Evolutionary conservation across 2,329 filamentous ascomycete species (phyloP).

Genomic region (Arthrobotrys sphaeroides): DNA sequence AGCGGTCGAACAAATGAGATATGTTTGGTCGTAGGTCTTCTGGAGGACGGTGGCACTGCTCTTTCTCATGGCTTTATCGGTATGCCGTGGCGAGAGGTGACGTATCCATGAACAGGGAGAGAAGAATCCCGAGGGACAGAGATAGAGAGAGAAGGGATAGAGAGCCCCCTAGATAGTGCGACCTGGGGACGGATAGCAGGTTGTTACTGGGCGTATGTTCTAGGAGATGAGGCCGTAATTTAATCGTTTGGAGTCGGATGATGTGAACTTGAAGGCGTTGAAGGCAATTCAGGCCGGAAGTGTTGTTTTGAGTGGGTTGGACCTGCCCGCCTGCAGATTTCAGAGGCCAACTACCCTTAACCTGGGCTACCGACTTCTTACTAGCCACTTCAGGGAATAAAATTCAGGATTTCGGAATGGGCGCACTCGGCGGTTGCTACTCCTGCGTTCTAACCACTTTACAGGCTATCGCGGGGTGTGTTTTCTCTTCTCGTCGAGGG

Average conservation of each 20-base stretch:
- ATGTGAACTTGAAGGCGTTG: not conserved
- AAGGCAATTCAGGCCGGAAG: not conserved
- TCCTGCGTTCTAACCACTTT: not conserved
- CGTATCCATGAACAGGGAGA: constrained; percentile 25
- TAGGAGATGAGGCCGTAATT: not conserved
- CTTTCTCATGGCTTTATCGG: constrained; percentile 64
- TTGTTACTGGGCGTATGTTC: not conserved
- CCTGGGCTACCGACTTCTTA: no score
- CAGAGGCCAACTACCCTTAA: not conserved
- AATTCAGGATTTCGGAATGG: not conserved
- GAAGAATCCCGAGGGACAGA: not conserved
- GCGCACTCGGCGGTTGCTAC: not conserved
- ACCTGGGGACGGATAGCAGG: not conserved
- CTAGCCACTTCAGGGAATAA: not conserved
- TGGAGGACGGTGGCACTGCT: constrained; percentile 76
- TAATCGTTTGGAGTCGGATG: not conserved
- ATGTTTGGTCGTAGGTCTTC: constrained; percentile 97
- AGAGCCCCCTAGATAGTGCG: not conserved
- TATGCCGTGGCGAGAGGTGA: not conserved
- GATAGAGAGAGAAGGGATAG: not conserved
- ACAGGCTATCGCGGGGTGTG: not conserved
- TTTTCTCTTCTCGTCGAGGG: not conserved
- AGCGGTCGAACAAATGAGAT: constrained; percentile 91
- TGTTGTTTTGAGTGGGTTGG: constrained; percentile 50
- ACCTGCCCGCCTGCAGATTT: constrained; percentile 31